Conservation (phyloP, 75 land plant genomes). For the Sequoia sempervirens region DNA sequence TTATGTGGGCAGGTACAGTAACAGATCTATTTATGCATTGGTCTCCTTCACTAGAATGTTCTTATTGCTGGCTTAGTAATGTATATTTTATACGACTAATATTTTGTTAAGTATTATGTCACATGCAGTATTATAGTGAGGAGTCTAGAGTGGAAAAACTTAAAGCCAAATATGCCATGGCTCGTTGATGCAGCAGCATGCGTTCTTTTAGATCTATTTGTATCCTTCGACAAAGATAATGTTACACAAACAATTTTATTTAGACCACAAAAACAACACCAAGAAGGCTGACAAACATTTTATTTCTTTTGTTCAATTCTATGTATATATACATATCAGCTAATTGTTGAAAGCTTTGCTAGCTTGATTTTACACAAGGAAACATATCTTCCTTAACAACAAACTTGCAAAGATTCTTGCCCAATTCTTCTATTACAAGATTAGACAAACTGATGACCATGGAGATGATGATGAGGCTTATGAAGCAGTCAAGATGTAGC, state of each 20-base stretch:
- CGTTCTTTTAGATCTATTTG: conserved; percentile 67
- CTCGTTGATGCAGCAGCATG: conserved; percentile 79
- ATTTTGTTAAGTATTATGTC: too few relatives aligned
- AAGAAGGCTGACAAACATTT: neutral
- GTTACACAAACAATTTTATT: neutral
- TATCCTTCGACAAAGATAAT: conserved; percentile 37
- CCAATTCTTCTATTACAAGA: neutral
- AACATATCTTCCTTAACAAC: neutral
- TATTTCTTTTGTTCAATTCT: neutral
- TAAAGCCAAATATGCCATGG: conserved; percentile 83
- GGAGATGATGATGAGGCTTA: neutral
- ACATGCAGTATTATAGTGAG: conserved; percentile 65
- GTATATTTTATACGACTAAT: too few relatives aligned
- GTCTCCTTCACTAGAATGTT: too few relatives aligned
- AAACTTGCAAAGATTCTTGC: neutral
- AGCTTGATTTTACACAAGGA: neutral
- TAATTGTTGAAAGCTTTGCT: too few relatives aligned
- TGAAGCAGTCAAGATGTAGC: too few relatives aligned
- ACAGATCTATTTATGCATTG: neutral
- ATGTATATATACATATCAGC: too few relatives aligned
- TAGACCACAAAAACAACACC: too few relatives aligned
- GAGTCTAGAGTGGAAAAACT: conserved; percentile 54
- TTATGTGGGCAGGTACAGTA: conserved; percentile 69
- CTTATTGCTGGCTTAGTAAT: too few relatives aligned
- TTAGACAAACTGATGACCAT: neutral